A percentile compares a stretch with the other conserved stretches of the same genome.
Conservation (phyloP, 371 early-diverging fungal species). For the Mucor indicus region DNA sequence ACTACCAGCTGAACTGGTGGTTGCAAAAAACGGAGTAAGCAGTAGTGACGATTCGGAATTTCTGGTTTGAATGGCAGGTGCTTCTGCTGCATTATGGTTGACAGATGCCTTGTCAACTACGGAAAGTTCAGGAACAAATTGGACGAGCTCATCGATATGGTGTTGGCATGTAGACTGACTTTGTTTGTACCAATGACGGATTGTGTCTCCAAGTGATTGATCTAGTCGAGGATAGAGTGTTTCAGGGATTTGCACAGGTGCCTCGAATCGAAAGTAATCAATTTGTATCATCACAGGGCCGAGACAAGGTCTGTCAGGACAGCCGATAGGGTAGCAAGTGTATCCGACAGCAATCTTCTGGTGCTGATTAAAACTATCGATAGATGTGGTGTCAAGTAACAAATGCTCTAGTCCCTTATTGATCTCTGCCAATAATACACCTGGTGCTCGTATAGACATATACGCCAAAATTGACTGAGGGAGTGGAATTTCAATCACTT, state of each 20-base stretch:
- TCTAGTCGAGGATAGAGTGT: constrained; percentile 36
- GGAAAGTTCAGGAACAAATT: constrained; percentile 7
- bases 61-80: neutral
- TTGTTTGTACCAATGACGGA: constrained; percentile 36
- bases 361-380: constrained; percentile 54
- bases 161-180: constrained; percentile 6
- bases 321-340: constrained; percentile 49
- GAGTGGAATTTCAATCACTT: constrained; percentile 6
- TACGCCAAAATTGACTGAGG: constrained; percentile 41
- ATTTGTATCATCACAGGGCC: constrained; percentile 51
- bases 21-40: neutral
- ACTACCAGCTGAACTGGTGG: neutral
- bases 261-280: constrained; percentile 47
- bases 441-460: constrained; percentile 24
- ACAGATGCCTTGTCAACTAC: neutral
- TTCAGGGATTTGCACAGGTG: neutral
- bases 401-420: constrained; percentile 56
- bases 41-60: constrained; percentile 7
- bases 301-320: constrained; percentile 53
- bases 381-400: constrained; percentile 53
- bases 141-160: constrained; percentile 11
- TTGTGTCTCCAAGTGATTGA: constrained; percentile 47
- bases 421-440: constrained; percentile 35
- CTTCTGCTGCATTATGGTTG: neutral
- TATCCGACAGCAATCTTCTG: constrained; percentile 57